These are phyloP conservation scores for Sclerotinia trifoliorum DNA, from an alignment of 2,329 filamentous ascomycete species.

Conservation along the genomic window DNA sequence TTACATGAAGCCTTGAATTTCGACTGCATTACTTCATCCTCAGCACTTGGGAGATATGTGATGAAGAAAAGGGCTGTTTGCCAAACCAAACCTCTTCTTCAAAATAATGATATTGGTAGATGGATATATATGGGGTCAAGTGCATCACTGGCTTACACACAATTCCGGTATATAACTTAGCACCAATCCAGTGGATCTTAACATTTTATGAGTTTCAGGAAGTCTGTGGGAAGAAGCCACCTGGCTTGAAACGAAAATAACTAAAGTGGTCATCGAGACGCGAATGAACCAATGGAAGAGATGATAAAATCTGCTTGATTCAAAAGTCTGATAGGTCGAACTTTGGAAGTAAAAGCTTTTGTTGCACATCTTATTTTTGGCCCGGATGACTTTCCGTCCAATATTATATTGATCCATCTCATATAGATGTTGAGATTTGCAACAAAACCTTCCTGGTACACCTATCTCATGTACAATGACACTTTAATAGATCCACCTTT, in stretches of 20 bases:
- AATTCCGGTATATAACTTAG: too few species aligned
- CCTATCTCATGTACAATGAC: not conserved
- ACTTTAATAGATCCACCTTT: not conserved
- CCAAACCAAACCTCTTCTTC: too few species aligned
- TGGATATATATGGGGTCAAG: too few species aligned
- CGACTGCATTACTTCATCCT: too few species aligned
- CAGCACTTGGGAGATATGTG: too few species aligned
- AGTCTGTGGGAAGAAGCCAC: not conserved
- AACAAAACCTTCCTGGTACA: not conserved
- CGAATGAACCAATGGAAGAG: not conserved
- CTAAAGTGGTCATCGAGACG: not conserved
- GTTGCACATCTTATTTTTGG: not conserved
- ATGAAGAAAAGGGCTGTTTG: too few species aligned
- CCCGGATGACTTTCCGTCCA: not conserved
- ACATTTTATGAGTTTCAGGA: too few species aligned
- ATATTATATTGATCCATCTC: too few species aligned
- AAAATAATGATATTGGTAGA: too few species aligned
- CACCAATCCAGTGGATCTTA: too few species aligned
- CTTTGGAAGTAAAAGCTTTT: not conserved
- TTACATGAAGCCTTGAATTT: too few species aligned
- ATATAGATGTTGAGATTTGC: not conserved
- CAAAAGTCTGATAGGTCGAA: not conserved
- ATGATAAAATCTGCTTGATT: not conserved
- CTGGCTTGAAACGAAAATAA: not conserved
- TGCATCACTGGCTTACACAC: too few species aligned